Evolutionary conservation across 257 asterid species (phyloP).

Genomic region (Coffea eugenioides): DNA sequence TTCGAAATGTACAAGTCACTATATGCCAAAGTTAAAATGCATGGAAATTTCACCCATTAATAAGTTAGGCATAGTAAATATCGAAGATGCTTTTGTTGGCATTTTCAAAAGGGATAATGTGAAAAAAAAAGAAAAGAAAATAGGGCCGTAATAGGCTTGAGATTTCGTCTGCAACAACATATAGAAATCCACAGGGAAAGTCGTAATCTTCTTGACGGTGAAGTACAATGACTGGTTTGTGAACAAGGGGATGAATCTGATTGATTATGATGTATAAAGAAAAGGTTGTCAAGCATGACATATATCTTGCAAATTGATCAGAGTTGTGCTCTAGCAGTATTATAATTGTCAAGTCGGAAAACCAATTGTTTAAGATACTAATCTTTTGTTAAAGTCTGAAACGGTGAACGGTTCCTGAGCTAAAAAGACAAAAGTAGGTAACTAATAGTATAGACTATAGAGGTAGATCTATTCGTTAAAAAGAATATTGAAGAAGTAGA

Average conservation of each 20-base stretch:
- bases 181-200: background rate
- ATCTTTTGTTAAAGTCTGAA: too few species aligned
- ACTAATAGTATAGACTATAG: too few species aligned
- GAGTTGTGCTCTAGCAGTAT: too few species aligned
- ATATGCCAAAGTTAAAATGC: background rate
- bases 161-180: background rate
- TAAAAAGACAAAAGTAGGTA: too few species aligned
- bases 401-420: too few species aligned
- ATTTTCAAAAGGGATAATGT: background rate
- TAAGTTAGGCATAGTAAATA: background rate
- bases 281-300: background rate
- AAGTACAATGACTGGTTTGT: background rate
- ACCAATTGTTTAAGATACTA: too few species aligned
- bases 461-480: too few species aligned
- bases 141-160: background rate
- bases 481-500: too few species aligned
- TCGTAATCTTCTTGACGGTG: background rate
- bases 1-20: background rate
- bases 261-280: background rate
- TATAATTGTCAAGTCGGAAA: too few species aligned
- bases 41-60: background rate
- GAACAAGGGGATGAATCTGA: background rate
- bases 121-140: background rate
- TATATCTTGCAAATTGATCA: background rate
- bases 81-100: background rate